A percentile compares a stretch with the other conserved stretches of the same genome.
These are phyloP conservation scores for Nitzschia palea DNA, from an alignment of 108 stramenopile species.

Conservation along the genomic window DNA sequence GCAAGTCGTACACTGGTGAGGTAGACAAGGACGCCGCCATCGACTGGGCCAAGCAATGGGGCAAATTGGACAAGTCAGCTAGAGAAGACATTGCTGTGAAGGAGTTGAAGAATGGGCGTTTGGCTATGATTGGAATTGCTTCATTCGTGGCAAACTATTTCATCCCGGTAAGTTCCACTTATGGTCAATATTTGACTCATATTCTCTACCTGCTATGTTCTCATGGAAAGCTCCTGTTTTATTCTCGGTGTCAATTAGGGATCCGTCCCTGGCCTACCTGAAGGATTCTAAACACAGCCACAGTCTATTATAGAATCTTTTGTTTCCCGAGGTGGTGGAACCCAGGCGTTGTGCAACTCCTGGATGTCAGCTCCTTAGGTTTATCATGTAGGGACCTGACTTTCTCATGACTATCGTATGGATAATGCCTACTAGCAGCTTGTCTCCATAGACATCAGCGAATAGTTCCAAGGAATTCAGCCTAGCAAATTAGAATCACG, in stretches of 20 bases:
- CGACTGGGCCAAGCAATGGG: slow-evolving; percentile 83
- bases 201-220: not conserved
- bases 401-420: too few relatives aligned
- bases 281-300: slow-evolving; percentile 18
- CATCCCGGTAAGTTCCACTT: slow-evolving; percentile 74
- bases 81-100: slow-evolving; percentile 78
- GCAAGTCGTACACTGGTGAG: slow-evolving; percentile 78
- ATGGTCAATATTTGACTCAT: too few relatives aligned
- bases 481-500: too few relatives aligned
- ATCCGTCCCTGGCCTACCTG: slow-evolving; percentile 5
- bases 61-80: slow-evolving; percentile 47
- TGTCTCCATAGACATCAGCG: too few relatives aligned
- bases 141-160: slow-evolving; percentile 81
- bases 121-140: slow-evolving; percentile 94
- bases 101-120: slow-evolving; percentile 93
- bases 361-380: too few relatives aligned
- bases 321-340: too few relatives aligned
- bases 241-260: not conserved
- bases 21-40: slow-evolving; percentile 75
- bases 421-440: too few relatives aligned
- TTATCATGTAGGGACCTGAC: too few relatives aligned
- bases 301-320: not conserved
- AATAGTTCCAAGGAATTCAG: too few relatives aligned
- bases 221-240: not conserved
- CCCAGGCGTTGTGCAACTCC: too few relatives aligned